These are phyloP conservation scores for Dryadomyces quercivorus DNA, from an alignment of 2,329 filamentous ascomycete genomes.

Conservation along the genomic window DNA sequence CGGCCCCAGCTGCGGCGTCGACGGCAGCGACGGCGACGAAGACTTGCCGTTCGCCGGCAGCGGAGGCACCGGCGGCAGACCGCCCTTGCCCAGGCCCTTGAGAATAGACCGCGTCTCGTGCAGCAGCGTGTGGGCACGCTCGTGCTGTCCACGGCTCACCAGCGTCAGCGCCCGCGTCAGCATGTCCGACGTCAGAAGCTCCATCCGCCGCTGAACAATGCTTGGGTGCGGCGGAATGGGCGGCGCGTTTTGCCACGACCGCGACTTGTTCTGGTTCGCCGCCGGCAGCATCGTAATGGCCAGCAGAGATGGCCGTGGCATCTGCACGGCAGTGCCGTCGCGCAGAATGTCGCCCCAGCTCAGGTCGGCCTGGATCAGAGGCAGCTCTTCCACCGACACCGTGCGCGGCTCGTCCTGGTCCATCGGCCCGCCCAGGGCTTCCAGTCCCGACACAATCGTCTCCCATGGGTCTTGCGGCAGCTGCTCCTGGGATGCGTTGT, in stretches of 20 bases:
- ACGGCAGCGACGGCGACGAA: conserved; percentile 29
- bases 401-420: conserved; percentile 78
- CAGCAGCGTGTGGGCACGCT: conserved; percentile 82
- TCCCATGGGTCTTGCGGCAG: conserved; percentile 94
- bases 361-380: conserved; percentile 87
- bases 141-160: conserved; percentile 82
- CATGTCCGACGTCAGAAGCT: conserved; percentile 96
- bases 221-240: conserved; percentile 91
- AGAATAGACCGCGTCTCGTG: conserved; percentile 90
- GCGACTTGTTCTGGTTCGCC: conserved; percentile 46
- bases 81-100: conserved; percentile 90
- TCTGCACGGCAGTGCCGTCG: conserved; percentile 74
- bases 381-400: conserved; percentile 84
- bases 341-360: conserved; percentile 87
- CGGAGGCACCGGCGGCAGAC: conserved; percentile 77
- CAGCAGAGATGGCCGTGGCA: conserved; percentile 78
- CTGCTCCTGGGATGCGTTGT: conserved; percentile 70
- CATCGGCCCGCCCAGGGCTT: conserved; percentile 77
- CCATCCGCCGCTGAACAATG: conserved; percentile 94
- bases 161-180: conserved; percentile 82
- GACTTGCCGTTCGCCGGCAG: conserved; percentile 25
- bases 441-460: conserved; percentile 86
- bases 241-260: conserved; percentile 52
- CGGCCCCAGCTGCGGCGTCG: conserved; percentile 33
- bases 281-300: conserved; percentile 92